Evolutionary conservation across 179 eudicot genomes (phyloP).

Genomic region (Silene coronaria): DNA sequence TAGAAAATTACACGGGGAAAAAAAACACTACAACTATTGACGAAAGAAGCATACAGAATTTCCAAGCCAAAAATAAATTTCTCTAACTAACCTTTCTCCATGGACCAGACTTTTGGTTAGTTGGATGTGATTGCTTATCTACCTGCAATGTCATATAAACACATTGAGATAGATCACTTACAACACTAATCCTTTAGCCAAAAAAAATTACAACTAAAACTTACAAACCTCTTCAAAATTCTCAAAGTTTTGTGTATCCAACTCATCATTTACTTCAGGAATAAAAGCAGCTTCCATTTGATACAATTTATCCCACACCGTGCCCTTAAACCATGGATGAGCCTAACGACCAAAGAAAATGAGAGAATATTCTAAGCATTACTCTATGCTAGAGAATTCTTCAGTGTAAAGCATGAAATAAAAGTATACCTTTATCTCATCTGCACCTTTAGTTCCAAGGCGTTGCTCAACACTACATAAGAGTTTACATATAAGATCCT

Average conservation of each 20-base stretch:
- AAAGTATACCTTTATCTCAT: constrained; percentile 84
- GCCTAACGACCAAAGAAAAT: constrained; percentile 31
- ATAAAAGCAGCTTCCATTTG: constrained; percentile 89
- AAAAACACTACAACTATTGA: neutral
- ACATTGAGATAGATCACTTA: neutral
- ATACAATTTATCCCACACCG: constrained; percentile 72
- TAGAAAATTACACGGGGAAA: neutral
- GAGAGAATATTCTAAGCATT: constrained; percentile 7
- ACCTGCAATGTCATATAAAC: constrained; percentile 39
- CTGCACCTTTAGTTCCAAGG: constrained; percentile 80
- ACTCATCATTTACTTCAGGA: constrained; percentile 91
- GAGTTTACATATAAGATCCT: constrained; percentile 76
- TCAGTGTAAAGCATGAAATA: constrained; percentile 40
- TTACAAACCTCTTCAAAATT: constrained; percentile 76
- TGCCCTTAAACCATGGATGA: constrained; percentile 71
- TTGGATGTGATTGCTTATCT: constrained; percentile 38
- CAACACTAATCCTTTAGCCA: too few relatives aligned
- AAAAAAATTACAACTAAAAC: neutral
- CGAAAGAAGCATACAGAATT: neutral
- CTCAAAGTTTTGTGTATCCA: constrained; percentile 93
- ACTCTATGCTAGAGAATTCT: constrained; percentile 19
- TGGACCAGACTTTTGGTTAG: constrained; percentile 64
- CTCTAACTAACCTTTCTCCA: constrained; percentile 74
- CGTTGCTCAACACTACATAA: constrained; percentile 81
- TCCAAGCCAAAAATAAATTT: neutral